A percentile compares a stretch with the other conserved stretches of the same genome.
These are phyloP conservation scores for Tetrahymena borealis DNA, from an alignment of 73 alveolate species.

Conservation along the genomic window DNA sequence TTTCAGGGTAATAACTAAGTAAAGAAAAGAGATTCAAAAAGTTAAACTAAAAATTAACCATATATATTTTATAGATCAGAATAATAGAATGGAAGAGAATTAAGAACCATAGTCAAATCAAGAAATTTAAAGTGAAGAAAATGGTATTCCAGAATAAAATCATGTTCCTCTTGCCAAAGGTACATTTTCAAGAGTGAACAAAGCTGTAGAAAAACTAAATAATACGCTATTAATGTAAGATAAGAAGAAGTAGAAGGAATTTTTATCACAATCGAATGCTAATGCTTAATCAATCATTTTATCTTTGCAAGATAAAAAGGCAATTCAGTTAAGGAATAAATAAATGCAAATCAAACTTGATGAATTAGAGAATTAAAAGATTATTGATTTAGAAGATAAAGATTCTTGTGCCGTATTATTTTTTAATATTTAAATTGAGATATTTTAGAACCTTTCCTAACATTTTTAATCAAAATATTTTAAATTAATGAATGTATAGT, in stretches of 20 bases:
- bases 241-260: background rate
- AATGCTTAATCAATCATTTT: background rate
- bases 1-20: too few species aligned
- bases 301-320: background rate
- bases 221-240: background rate
- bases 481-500: background rate
- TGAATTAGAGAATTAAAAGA: background rate
- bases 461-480: background rate
- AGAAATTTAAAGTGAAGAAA: too few species aligned
- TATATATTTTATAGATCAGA: too few species aligned
- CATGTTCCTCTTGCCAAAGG: background rate
- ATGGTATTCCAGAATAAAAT: too few species aligned
- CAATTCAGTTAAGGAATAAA: background rate
- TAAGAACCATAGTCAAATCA: too few species aligned
- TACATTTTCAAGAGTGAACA: background rate
- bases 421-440: too few species aligned
- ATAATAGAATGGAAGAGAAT: too few species aligned
- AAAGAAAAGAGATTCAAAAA: too few species aligned
- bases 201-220: background rate
- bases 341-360: background rate
- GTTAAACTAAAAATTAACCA: too few species aligned
- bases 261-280: background rate
- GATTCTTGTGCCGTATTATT: background rate
- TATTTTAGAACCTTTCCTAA: background rate
- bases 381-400: background rate